Base-by-base conservation (phyloP, 2,329 filamentous ascomycete genomes). In the Alternaria novae-zelandiae region DNA sequence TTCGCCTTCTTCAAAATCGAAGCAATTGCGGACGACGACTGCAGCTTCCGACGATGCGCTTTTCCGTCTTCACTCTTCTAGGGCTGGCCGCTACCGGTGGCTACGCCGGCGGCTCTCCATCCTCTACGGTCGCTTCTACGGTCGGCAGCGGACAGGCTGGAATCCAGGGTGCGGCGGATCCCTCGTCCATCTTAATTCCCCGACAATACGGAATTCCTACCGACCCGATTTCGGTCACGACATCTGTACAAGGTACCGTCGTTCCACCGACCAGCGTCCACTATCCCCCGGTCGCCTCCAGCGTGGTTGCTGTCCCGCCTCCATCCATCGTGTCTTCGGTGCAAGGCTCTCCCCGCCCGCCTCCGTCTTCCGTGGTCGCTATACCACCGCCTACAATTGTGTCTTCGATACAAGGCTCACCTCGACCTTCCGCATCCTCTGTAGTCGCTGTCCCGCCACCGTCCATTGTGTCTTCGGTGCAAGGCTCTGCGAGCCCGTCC, bases 91-190 rank as follows among this genome's bases (percentile, higher is more conserved):
- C 53, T 23, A 54, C 36, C 15, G 32, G 45, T 20, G 36, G 45
- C 45, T 25, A 26, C 10, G 54, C 46, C 26, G 20, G 32, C 36
- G 46, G 15, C 26, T 26, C n/a, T 3, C 25, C 23, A 5, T 13
- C 44, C 11, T 36, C 43, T 12, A 41, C 54, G 17, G 58, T 58
- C 3, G 30, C 61, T 20, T 62, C 69, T 1, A 51, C 64, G 4
- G 54, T 65, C n/a, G 32, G 36, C 36, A 41, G 36, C 36, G 36
- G 36, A 43, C 30, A 36, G 25, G 23, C 57, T 60, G 55, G 5
- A n/a, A 50, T 8, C 15, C 26, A 43, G 21, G 36, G 25, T 28
- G 20, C n/a, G 13, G 30, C 56, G 10, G 53, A 15, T 4, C 21
- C 32, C 17, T 54, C 45, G 12, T 9, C 41, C 21, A 23, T 57